Base-by-base conservation (phyloP, 75 land plant genomes). In the Azolla pinnata region DNA sequence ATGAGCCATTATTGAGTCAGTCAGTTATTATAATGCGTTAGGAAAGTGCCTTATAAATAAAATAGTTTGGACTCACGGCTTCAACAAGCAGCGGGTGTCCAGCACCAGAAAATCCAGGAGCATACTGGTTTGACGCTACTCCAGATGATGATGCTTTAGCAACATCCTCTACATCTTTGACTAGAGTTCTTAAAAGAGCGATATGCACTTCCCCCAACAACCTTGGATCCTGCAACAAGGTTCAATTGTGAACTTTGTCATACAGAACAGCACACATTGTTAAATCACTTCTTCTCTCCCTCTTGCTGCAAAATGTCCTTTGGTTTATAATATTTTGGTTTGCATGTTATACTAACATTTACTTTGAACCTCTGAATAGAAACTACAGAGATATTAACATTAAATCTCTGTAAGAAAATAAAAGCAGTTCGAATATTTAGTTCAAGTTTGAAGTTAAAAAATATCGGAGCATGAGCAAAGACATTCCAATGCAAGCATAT, bases 71-170 rank as follows among this genome's bases (percentile, higher is more conserved):
- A 30, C 60, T 64, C 64, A 71, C 75, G 28, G 75, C 63, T 47
- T 73, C 75, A 30, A 73, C 75, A 60, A 73, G 66, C 21, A 59
- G 75, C 17, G 75, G 75, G 28, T 73, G 75, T 4, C 73, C 73
- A 33, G 68, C 74, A 27, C 71, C 64, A 10, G 75, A 73, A 30
- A 73, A 48, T 9, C 65, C 64, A 61, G 64, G 70, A 18, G 71
- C 75, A 60, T 67, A 53, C 29, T 68, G 70, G 29, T 53, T 60
- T 32, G 67, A 68, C 17, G 33, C 70, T n/a, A 53, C 42, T 28
- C 75, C 75, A 73, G 33, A 18, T 4, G 75, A 33, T 24, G 70
- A 73, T 23, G 70, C 75, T 28, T 61, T 64, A 3, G 75, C 70
- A 23, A 71, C 75, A 55, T 73, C 75, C 33, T 61, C 71, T 29